Base-by-base conservation (phyloP, 129 eudicot species). In the Ambrosia trifida region DNA sequence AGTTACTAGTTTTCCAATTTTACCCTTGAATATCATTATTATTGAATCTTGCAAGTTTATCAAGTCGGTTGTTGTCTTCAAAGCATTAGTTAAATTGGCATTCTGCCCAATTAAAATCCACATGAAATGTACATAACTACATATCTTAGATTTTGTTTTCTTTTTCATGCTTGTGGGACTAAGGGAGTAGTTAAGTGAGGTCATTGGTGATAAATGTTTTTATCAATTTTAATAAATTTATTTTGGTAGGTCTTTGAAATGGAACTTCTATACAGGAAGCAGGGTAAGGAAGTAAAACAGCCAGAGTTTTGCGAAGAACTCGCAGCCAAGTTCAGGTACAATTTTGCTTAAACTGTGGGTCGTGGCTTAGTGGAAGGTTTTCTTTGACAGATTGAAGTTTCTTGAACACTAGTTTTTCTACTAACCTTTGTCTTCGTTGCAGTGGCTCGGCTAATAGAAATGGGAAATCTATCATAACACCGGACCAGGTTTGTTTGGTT, bases 251-350 rank as follows among this genome's bases (percentile, higher is more conserved):
- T 75, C 72, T 44, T 87, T 51, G 82, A 86, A 82, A 78, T 92
- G 96, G 89, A 86, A 79, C 57, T 64, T 35, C 24, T 75, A 52
- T 86, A 69, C 56, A 85, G 79, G 76, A 82, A 79, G 81, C 65
- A 43, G 50, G 78, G 82, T 68, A 80, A 81, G 47, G 78, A 83
- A 51, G 11, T 77, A 17, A 67, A 77, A 14, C 74, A 54, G 68
- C 74, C 79, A 77, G 80, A 84, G 76, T 79, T 78, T 30, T 92
- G 85, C 71, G 79, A 84, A 78, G 89, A 92, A 61, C 86, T 92
- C 46, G 88, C 96, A 17, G 49, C 79, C 69, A 86, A 84, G 17
- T 92, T 92, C 69, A 86, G 83, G 97, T 91, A 81, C 53, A 40
- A 18, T 46, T 60, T 43, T 67, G 41, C 68, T 30, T 16, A 66